Evolutionary conservation across 2,329 filamentous ascomycete species (phyloP).

Genomic region (Pseudogymnoascus sp.): DNA sequence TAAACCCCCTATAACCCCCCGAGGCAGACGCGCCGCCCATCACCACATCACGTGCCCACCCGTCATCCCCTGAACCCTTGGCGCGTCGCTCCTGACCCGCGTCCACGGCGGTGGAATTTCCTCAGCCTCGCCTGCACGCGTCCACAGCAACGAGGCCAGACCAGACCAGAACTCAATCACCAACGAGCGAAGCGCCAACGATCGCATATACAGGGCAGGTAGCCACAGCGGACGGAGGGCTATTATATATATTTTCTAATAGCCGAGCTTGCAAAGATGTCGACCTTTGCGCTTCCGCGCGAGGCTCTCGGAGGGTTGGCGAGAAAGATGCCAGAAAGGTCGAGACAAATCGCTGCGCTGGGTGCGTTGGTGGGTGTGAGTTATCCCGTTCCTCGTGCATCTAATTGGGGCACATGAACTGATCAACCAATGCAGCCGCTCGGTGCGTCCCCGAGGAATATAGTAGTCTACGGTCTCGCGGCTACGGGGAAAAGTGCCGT

Average conservation of each 20-base stretch:
- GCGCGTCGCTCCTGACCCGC: neutral
- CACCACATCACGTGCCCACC: neutral
- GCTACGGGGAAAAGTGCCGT: constrained; percentile 80
- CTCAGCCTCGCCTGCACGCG: neutral
- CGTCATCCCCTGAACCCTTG: neutral
- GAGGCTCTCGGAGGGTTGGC: neutral
- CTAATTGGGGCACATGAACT: neutral
- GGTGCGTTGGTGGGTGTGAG: neutral
- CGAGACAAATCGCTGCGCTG: neutral
- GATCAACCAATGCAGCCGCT: neutral
- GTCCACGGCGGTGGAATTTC: constrained; percentile 1
- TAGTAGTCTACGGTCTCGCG: constrained; percentile 76
- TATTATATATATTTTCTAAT: neutral
- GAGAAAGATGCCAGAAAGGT: neutral
- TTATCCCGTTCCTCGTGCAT: neutral
- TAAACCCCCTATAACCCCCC: neutral
- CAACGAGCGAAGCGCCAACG: neutral
- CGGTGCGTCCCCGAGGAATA: constrained; percentile 33
- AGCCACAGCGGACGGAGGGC: neutral
- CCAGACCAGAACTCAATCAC: neutral
- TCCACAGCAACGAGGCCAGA: neutral
- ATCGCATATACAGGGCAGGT: neutral
- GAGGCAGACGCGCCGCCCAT: neutral
- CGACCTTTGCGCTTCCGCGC: neutral
- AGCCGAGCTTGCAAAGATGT: neutral